Percentiles rank a stretch among this genome's conserved stretches.
Evolutionary conservation across 331 rosid genomes (phyloP).

Genomic region (Arachis monticola): DNA sequence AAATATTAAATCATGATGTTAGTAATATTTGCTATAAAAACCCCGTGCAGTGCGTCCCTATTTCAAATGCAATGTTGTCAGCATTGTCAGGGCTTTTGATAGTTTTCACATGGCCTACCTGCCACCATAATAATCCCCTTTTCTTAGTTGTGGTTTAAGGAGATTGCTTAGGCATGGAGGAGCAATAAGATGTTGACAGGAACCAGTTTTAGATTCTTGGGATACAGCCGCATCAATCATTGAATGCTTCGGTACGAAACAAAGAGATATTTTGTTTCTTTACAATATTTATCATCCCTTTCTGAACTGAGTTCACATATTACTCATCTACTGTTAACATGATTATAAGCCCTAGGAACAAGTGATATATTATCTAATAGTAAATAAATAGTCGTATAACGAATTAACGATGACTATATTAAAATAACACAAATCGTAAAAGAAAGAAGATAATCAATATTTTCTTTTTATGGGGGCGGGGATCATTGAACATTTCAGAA

Average conservation of each 20-base stretch:
- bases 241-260: neutral
- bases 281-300: too few species aligned
- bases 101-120: slow-evolving; percentile 12
- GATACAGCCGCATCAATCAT: neutral
- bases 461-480: too few species aligned
- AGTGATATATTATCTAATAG: too few species aligned
- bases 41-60: slow-evolving; percentile 1
- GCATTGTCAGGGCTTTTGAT: neutral
- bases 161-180: slow-evolving; percentile 15
- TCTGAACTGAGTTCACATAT: too few species aligned
- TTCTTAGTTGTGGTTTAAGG: neutral
- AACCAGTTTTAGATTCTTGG: neutral
- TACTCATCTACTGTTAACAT: too few species aligned
- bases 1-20: neutral
- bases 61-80: slow-evolving; percentile 1
- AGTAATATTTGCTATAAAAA: slow-evolving; percentile 18
- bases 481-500: too few species aligned
- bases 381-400: too few species aligned
- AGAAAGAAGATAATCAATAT: too few species aligned
- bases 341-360: too few species aligned
- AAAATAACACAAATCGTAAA: too few species aligned
- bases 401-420: too few species aligned
- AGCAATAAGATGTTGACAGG: neutral
- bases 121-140: slow-evolving; percentile 7
- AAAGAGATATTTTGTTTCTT: neutral